A percentile compares a stretch with the other conserved stretches of the same genome.
phyloP scores from a whole-genome alignment of 495 filamentous ascomycete species.

The Penicillium subrubescens region DNA sequence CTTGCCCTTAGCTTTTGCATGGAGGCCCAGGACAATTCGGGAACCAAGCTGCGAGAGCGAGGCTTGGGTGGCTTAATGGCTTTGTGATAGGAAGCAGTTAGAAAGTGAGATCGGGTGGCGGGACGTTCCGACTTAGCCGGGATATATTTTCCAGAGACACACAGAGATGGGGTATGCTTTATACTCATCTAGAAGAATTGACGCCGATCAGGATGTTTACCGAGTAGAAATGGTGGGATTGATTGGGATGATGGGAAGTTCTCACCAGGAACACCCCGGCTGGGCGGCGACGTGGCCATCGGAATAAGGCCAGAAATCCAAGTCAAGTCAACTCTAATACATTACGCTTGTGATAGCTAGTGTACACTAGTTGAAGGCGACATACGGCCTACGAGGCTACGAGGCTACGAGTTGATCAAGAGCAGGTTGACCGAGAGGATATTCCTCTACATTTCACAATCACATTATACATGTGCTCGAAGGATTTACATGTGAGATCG shows the following conservation, averaged over 20 bases:
- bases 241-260: background rate
- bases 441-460: background rate
- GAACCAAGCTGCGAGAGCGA: background rate
- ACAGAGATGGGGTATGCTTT: background rate
- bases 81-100: background rate
- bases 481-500: constrained; percentile 6
- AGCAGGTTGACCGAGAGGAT: background rate
- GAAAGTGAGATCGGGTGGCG: background rate
- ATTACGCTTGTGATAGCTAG: background rate
- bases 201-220: background rate
- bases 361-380: background rate
- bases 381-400: background rate
- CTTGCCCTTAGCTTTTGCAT: background rate
- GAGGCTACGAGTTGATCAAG: background rate
- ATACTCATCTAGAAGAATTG: background rate
- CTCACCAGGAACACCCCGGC: background rate
- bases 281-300: background rate
- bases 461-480: background rate
- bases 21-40: background rate
- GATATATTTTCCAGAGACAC: constrained; percentile 2
- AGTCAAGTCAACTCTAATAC: background rate
- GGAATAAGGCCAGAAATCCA: background rate
- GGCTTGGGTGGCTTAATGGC: background rate
- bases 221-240: background rate
- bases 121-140: background rate